Evolutionary conservation across 2,329 filamentous ascomycete genomes (phyloP), one percentile per base, ranked within the genome.

Genomic region (Aspergillus arachidicola): DNA sequence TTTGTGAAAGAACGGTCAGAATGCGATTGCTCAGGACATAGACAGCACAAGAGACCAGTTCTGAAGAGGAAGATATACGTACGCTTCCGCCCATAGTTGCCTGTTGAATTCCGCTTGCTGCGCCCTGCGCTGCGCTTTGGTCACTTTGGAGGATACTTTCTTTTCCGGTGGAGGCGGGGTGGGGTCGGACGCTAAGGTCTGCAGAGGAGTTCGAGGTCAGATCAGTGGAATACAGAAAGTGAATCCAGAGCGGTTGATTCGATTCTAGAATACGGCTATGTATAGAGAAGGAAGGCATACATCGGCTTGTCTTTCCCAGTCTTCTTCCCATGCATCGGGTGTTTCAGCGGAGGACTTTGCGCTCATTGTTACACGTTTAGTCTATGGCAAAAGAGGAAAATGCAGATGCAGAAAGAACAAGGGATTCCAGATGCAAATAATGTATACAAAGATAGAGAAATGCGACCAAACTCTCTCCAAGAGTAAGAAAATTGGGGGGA

Each of bases 51-150:
- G 51, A 23, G 51, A 54, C 4, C 4, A n/a, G 6, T 7, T 43
- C 6, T 26, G 34, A 48, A 58, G 28, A 59, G 3, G 38, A 28
- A 48, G 21, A 36, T 51, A 19, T 34, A 68, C 71, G 28, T 87
- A 95, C 90, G 94, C 94, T 73, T 93, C 89, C 73, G 95, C 88
- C 94, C 94, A 97, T 61, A 97, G 80, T 77, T 91, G 91, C 72
- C 89, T 88, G 76, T 97, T 96, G 59, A 89, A 86, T 76, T 97
- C 93, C 32, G 86, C 87, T 76, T 98, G 94, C 75, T 90, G 87
- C 14, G 91, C 92, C 66, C 91, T 84, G 48, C 90, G 88, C 78
- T 97, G 91, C 4, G 91, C 88, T 73, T 91, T 93, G 68, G 87
- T 89, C 64, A 93, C 76, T 69, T 86, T 87, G 26, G 79, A 77